Conservation (phyloP, 352 stramenopile genomes). For the Pythium utonaiense region DNA sequence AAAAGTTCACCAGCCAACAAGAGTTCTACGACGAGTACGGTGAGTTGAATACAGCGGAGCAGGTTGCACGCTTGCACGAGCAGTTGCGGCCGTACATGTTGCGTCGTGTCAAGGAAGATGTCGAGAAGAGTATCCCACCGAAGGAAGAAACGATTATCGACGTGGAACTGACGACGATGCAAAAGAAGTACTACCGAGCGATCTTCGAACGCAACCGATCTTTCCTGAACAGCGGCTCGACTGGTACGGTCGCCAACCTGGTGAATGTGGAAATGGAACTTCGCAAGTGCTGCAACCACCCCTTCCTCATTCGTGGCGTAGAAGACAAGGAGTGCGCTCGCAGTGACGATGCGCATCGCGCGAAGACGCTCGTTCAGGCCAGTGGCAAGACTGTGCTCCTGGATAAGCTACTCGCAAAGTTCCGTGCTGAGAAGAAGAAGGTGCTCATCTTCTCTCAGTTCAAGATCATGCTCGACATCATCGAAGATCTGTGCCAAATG, state of each 20-base stretch:
- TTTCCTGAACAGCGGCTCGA: constrained; percentile 85
- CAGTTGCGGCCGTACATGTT: constrained; percentile 99
- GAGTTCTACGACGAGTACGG: constrained; percentile 96
- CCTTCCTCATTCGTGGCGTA: constrained; percentile 97
- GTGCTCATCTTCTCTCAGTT: constrained; percentile 99
- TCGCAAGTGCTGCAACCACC: constrained; percentile 99
- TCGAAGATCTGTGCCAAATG: constrained; percentile 87
- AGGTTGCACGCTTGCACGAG: constrained; percentile 96
- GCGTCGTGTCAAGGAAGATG: constrained; percentile 99
- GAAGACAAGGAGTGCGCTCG: constrained; percentile 96
- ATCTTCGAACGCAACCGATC: constrained; percentile 99
- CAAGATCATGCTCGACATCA: constrained; percentile 98
- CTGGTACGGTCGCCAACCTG: constrained; percentile 93
- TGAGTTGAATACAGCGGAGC: constrained; percentile 93
- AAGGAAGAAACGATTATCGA: constrained; percentile 99
- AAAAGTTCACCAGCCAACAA: constrained; percentile 94
- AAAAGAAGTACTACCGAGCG: constrained; percentile 96
- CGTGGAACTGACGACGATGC: constrained; percentile 99
- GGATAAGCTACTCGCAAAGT: constrained; percentile 98
- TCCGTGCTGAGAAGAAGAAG: constrained; percentile 96
- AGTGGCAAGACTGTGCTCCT: constrained; percentile 98
- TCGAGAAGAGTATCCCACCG: constrained; percentile 99
- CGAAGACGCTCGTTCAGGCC: constrained; percentile 77
- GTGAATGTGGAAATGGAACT: constrained; percentile 99
- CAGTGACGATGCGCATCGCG: constrained; percentile 63